Percentiles rank a stretch among this genome's conserved stretches.
These are phyloP conservation scores for Suillus ampliporus DNA, from an alignment of 768 basidiomycete genomes.

Conservation along the genomic window DNA sequence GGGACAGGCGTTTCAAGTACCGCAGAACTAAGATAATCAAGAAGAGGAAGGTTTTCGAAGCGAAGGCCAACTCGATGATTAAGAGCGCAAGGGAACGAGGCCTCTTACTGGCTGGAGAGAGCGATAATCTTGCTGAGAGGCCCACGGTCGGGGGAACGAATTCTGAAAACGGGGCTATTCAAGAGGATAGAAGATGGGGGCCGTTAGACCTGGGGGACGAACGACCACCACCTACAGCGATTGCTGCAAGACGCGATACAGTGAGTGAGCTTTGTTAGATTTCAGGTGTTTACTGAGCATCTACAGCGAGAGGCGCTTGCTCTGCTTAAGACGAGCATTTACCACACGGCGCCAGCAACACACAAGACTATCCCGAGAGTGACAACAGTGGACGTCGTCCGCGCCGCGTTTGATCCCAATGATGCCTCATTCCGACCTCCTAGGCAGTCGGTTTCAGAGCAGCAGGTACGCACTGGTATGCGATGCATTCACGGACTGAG, in stretches of 20 bases:
- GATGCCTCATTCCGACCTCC: constrained; percentile 54
- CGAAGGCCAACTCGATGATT: constrained; percentile 51
- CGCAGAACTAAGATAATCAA: constrained; percentile 48
- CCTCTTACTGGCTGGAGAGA: constrained; percentile 33
- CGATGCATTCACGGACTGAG: constrained; percentile 57
- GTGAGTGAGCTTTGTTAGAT: constrained; percentile 37
- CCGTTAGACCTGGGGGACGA: constrained; percentile 69
- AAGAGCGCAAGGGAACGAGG: constrained; percentile 54
- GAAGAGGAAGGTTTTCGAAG: constrained; percentile 49
- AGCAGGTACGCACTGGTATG: constrained; percentile 49
- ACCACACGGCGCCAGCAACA: constrained; percentile 58
- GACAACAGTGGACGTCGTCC: constrained; percentile 48
- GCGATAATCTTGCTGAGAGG: background rate
- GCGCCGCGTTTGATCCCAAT: constrained; percentile 55
- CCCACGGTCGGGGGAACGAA: constrained; percentile 4
- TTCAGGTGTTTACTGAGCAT: background rate
- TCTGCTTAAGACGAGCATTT: constrained; percentile 59
- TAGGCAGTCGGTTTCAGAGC: constrained; percentile 60
- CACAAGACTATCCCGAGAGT: constrained; percentile 57
- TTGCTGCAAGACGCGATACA: constrained; percentile 73
- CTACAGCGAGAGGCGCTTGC: constrained; percentile 58
- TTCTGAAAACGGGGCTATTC: constrained; percentile 35
- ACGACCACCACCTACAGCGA: constrained; percentile 71
- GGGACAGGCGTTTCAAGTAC: constrained; percentile 60
- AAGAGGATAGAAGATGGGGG: constrained; percentile 52